Conservation (phyloP, 2,329 filamentous ascomycete genomes). For the Aureobasidium sp. region DNA sequence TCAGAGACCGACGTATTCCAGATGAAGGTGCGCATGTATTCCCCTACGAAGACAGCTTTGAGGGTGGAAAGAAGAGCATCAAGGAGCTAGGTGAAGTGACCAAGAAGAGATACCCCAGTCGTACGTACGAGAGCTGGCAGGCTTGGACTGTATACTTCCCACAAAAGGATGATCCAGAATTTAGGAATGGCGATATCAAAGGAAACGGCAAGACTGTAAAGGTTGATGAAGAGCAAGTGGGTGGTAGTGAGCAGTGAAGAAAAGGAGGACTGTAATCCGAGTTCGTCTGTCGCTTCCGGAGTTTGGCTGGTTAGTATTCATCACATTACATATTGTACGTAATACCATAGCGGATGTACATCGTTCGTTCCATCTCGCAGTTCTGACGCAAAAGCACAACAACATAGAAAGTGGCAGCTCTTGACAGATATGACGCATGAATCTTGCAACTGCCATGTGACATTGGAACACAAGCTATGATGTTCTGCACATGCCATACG, state of each 20-base stretch:
- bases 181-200: neutral
- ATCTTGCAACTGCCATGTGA: too few relatives aligned
- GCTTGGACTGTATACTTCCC: constrained; percentile 13
- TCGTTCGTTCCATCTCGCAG: neutral
- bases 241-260: neutral
- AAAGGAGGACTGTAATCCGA: neutral
- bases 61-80: constrained; percentile 20
- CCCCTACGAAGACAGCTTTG: constrained; percentile 19
- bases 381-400: too few relatives aligned
- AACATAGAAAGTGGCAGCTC: too few relatives aligned
- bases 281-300: neutral
- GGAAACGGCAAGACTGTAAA: neutral
- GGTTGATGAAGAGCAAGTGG: neutral
- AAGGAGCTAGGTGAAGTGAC: constrained; percentile 12
- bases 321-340: neutral
- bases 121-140: constrained; percentile 24
- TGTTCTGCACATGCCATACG: too few relatives aligned
- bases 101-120: constrained; percentile 27
- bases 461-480: too few relatives aligned
- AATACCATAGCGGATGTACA: neutral
- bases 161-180: neutral
- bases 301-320: neutral
- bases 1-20: constrained; percentile 29
- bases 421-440: too few relatives aligned
- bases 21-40: constrained; percentile 26